Conservation (phyloP, 768 basidiomycete genomes). For the Clitopilus passeckerianus region DNA sequence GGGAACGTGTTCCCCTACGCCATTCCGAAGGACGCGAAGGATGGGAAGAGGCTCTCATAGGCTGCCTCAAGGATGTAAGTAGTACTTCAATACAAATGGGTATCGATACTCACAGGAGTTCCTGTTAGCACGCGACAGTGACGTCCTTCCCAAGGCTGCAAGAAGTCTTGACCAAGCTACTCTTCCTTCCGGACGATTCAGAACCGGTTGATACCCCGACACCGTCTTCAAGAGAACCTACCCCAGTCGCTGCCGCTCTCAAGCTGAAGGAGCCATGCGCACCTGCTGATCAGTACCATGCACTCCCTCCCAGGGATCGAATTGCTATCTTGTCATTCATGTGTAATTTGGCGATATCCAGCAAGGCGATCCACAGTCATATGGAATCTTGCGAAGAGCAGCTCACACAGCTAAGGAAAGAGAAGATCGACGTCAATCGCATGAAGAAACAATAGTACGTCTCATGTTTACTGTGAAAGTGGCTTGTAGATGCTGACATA, state of each 20-base stretch:
- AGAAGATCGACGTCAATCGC: constrained; percentile 93
- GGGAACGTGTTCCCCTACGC: constrained; percentile 75
- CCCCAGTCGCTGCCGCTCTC: constrained; percentile 36
- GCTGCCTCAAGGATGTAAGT: constrained; percentile 87
- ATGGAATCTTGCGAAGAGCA: constrained; percentile 90
- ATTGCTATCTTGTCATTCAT: constrained; percentile 85
- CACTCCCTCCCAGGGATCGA: constrained; percentile 72
- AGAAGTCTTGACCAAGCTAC: constrained; percentile 62
- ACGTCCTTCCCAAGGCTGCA: constrained; percentile 70
- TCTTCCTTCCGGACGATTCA: constrained; percentile 62
- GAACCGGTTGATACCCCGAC: constrained; percentile 38
- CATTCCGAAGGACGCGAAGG: constrained; percentile 72
- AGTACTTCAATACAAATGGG: background rate
- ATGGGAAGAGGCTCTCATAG: constrained; percentile 90
- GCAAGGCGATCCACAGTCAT: constrained; percentile 80
- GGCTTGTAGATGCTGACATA: constrained; percentile 8
- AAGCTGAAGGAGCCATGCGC: constrained; percentile 31
- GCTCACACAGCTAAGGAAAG: constrained; percentile 89
- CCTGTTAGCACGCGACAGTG: constrained; percentile 63
- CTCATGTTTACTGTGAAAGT: background rate
- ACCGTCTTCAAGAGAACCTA: constrained; percentile 40
- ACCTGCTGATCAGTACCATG: constrained; percentile 70
- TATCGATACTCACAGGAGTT: constrained; percentile 3
- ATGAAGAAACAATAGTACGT: constrained; percentile 85
- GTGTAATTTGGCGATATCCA: constrained; percentile 85